These are phyloP conservation scores for Neurospora sp. DNA, from an alignment of 2,329 filamentous ascomycete species.

Conservation along the genomic window DNA sequence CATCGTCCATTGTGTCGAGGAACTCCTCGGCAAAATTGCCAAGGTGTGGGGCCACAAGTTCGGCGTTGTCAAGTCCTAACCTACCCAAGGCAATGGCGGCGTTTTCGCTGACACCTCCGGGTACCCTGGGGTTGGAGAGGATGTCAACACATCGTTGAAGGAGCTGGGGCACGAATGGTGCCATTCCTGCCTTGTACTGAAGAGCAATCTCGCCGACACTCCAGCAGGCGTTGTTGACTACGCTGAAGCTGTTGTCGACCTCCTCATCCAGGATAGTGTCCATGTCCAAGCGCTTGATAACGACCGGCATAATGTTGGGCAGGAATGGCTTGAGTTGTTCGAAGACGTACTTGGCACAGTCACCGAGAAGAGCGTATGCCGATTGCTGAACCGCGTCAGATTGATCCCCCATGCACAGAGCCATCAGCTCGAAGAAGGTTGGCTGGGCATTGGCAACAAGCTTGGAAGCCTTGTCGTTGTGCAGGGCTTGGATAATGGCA, in stretches of 20 bases:
- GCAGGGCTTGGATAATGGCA: constrained; percentile 83
- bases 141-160: constrained; percentile 72
- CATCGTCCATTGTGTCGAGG: constrained; percentile 68
- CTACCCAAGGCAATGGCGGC: constrained; percentile 87
- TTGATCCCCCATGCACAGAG: constrained; percentile 84
- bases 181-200: constrained; percentile 64
- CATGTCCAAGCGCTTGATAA: constrained; percentile 82
- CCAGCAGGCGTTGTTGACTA: constrained; percentile 98
- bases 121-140: constrained; percentile 74
- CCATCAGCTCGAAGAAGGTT: constrained; percentile 80
- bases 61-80: constrained; percentile 68
- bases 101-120: constrained; percentile 83
- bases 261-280: constrained; percentile 68
- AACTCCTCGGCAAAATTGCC: constrained; percentile 74
- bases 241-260: constrained; percentile 75
- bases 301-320: constrained; percentile 61
- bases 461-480: constrained; percentile 60
- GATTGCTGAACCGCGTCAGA: constrained; percentile 93
- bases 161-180: constrained; percentile 65
- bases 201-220: constrained; percentile 87
- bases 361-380: constrained; percentile 86
- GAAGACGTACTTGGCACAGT: constrained; percentile 90
- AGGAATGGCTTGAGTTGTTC: constrained; percentile 67
- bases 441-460: constrained; percentile 69
- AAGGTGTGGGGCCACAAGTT: constrained; percentile 68